Conservation (phyloP, 2,329 filamentous ascomycete genomes). For the Nannizzia gypsea region DNA sequence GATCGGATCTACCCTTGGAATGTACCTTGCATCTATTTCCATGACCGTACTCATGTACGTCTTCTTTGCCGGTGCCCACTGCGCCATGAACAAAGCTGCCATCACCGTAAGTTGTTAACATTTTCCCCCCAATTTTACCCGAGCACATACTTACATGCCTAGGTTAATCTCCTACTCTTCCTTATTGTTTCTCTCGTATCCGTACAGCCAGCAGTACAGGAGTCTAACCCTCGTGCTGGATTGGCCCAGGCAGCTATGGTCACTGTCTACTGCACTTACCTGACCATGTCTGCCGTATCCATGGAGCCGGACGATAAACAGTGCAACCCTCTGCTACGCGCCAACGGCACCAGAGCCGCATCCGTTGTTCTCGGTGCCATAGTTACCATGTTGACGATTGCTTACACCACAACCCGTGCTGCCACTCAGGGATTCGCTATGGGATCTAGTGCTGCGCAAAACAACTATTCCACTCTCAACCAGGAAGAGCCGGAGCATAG, state of each 20-base stretch:
- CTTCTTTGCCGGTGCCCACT: constrained; percentile 74
- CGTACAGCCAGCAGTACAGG: constrained; percentile 80
- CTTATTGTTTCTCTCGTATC: constrained; percentile 70
- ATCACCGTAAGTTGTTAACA: constrained; percentile 51
- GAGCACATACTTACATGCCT: constrained; percentile 18
- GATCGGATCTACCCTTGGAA: constrained; percentile 81
- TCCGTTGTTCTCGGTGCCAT: constrained; percentile 87
- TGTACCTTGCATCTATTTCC: constrained; percentile 81
- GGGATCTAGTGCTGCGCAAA: constrained; percentile 40
- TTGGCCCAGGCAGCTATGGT: constrained; percentile 97
- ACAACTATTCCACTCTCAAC: constrained; percentile 46
- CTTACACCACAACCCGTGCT: constrained; percentile 92
- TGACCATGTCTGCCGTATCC: constrained; percentile 94
- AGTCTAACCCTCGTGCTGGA: constrained; percentile 83
- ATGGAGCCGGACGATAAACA: constrained; percentile 94
- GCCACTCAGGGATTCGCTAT: constrained; percentile 68
- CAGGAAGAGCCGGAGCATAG: constrained; percentile 68
- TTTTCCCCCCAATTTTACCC: not conserved
- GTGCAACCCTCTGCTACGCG: constrained; percentile 82
- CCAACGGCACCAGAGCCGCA: constrained; percentile 75
- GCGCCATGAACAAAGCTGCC: constrained; percentile 91
- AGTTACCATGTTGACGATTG: constrained; percentile 91
- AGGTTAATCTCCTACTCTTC: constrained; percentile 75
- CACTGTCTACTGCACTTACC: constrained; percentile 93
- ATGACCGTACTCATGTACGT: constrained; percentile 97